These are phyloP conservation scores for Helminthosporium solani DNA, from an alignment of 2,329 filamentous ascomycete genomes.

Conservation along the genomic window DNA sequence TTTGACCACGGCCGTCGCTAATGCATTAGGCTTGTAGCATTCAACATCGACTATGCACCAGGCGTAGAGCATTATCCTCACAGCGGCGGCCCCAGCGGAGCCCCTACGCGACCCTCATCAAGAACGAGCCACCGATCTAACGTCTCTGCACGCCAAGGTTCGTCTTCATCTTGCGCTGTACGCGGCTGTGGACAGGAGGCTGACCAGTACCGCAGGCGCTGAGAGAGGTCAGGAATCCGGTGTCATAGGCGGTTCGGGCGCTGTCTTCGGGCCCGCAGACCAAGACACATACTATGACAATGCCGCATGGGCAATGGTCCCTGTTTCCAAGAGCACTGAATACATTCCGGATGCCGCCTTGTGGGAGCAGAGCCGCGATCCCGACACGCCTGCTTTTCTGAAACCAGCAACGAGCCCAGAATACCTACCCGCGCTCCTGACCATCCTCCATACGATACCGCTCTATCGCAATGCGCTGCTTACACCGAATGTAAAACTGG, in stretches of 20 bases:
- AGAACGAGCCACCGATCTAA: slow-evolving; percentile 35
- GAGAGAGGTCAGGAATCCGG: slow-evolving; percentile 55
- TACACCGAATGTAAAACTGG: slow-evolving; percentile 45
- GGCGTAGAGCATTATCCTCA: slow-evolving; percentile 34
- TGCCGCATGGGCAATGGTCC: slow-evolving; percentile 57
- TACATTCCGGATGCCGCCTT: slow-evolving; percentile 55
- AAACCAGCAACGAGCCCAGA: slow-evolving; percentile 55
- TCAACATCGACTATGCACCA: slow-evolving; percentile 38
- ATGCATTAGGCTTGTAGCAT: slow-evolving; percentile 24
- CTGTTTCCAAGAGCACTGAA: slow-evolving; percentile 52
- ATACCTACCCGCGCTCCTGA: slow-evolving; percentile 59
- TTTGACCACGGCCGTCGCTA: slow-evolving; percentile 13
- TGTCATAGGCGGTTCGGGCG: slow-evolving; percentile 45
- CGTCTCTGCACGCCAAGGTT: slow-evolving; percentile 36
- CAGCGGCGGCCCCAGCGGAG: slow-evolving; percentile 34
- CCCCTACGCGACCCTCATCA: slow-evolving; percentile 40
- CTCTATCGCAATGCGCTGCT: slow-evolving; percentile 59
- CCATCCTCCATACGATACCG: slow-evolving; percentile 63
- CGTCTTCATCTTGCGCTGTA: slow-evolving; percentile 11
- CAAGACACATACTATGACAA: slow-evolving; percentile 54
- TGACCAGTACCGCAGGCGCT: slow-evolving; percentile 30
- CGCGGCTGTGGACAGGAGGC: slow-evolving; percentile 2
- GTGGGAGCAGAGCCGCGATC: slow-evolving; percentile 47
- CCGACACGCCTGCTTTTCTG: slow-evolving; percentile 57
- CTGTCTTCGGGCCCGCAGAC: slow-evolving; percentile 57